Evolutionary conservation across 805 yeast genomes (phyloP).

Genomic region (Maudiozyma saulgeensis): DNA sequence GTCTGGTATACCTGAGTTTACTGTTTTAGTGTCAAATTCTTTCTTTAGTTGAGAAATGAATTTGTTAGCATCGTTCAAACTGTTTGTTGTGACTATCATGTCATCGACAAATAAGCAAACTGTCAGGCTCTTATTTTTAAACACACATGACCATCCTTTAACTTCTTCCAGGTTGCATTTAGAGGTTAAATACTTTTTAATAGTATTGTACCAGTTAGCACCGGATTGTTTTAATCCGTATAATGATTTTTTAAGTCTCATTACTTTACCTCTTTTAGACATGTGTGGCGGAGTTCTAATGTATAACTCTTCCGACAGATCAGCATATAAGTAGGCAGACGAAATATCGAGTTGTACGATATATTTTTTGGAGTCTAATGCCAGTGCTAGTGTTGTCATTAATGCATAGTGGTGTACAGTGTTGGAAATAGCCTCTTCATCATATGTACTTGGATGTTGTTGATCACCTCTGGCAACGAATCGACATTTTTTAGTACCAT

Average conservation of each 20-base stretch:
- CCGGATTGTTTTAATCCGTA: constrained; percentile 6
- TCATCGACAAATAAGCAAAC: constrained; percentile 11
- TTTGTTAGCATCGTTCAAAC: background rate
- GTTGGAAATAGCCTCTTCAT: constrained; percentile 3
- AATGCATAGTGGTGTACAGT: constrained; percentile 10
- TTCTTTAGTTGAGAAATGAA: background rate
- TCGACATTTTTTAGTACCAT: constrained; percentile 8
- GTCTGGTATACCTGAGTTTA: constrained; percentile 5
- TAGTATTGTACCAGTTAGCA: constrained; percentile 4
- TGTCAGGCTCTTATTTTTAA: constrained; percentile 3
- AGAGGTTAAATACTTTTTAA: background rate
- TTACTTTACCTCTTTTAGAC: constrained; percentile 3
- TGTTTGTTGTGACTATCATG: constrained; percentile 8
- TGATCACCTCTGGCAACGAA: constrained; percentile 4
- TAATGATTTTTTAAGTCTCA: constrained; percentile 4
- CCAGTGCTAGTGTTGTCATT: constrained; percentile 6
- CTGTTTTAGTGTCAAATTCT: constrained; percentile 9
- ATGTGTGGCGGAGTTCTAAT: constrained; percentile 5
- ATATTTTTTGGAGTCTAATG: constrained; percentile 2
- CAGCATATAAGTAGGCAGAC: constrained; percentile 4
- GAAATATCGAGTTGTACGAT: constrained; percentile 7
- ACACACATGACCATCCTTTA: constrained; percentile 9
- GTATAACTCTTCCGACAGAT: constrained; percentile 4
- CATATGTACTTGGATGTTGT: background rate
- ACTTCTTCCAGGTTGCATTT: constrained; percentile 4